These are phyloP conservation scores for Sporothrix luriei DNA, from an alignment of 2,329 filamentous ascomycete genomes.

Conservation along the genomic window DNA sequence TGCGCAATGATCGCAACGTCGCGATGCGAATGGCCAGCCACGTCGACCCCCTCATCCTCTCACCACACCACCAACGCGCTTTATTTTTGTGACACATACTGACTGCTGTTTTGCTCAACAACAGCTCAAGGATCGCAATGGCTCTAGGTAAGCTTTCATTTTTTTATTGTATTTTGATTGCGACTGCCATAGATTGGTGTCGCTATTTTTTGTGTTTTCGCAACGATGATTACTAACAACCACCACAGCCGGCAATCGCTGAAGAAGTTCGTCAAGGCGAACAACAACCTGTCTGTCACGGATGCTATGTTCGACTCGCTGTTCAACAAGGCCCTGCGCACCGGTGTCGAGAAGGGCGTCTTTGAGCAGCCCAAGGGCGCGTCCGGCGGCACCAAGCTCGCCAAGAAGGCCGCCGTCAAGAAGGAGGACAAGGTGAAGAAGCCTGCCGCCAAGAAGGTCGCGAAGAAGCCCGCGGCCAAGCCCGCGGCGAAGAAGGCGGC, in stretches of 20 bases:
- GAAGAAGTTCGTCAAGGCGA: constrained; percentile 63
- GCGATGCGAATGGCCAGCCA: constrained; percentile 28
- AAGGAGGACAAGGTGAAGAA: constrained; percentile 44
- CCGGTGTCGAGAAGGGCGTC: constrained; percentile 81
- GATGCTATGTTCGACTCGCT: constrained; percentile 67
- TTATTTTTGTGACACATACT: constrained; percentile 25
- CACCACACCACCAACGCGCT: neutral
- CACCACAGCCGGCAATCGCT: constrained; percentile 56
- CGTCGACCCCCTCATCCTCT: constrained; percentile 26
- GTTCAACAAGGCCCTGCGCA: constrained; percentile 83
- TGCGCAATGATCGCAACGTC: constrained; percentile 31
- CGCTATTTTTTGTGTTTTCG: constrained; percentile 26
- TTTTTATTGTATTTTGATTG: constrained; percentile 29
- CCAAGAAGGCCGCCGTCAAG: constrained; percentile 65
- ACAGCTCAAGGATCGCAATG: constrained; percentile 65
- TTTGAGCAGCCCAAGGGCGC: constrained; percentile 90
- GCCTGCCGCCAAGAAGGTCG: constrained; percentile 43
- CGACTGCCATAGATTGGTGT: neutral
- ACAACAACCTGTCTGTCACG: constrained; percentile 52
- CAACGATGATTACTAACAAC: constrained; percentile 41
- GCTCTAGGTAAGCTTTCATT: constrained; percentile 51
- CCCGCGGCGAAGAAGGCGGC: constrained; percentile 46
- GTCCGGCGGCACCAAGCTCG: constrained; percentile 89
- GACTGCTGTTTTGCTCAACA: constrained; percentile 32
- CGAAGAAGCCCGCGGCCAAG: constrained; percentile 45